Evolutionary conservation across 2,329 filamentous ascomycete species (phyloP).

Genomic region (Seiridium cupressi): DNA sequence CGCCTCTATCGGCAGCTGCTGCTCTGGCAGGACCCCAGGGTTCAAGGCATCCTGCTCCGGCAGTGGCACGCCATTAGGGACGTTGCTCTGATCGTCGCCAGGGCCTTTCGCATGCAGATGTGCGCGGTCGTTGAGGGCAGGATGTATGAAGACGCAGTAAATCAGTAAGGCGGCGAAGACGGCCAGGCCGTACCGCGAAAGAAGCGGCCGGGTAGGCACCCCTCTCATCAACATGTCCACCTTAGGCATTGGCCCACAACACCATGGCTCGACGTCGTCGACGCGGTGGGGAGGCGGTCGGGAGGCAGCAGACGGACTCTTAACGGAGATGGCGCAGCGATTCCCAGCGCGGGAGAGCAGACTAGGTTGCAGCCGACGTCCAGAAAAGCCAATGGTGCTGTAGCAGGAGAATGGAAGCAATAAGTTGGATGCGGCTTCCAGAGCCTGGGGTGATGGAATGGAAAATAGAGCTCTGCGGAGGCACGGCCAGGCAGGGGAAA

Average conservation of each 20-base stretch:
- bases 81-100: background rate
- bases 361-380: background rate
- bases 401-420: background rate
- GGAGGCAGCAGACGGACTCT: too few relatives aligned
- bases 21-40: background rate
- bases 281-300: too few relatives aligned
- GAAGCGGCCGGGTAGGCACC: constrained; percentile 20
- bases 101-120: constrained; percentile 1
- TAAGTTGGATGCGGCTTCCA: background rate
- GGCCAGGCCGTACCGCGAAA: constrained; percentile 26
- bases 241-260: background rate
- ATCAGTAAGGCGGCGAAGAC: constrained; percentile 28
- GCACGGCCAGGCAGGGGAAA: background rate
- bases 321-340: background rate
- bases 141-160: constrained; percentile 22
- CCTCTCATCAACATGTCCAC: constrained; percentile 9
- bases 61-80: background rate
- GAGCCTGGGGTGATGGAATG: background rate
- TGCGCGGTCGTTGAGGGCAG: background rate
- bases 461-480: background rate
- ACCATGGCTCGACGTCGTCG: background rate
- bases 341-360: background rate
- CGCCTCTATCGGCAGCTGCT: background rate
- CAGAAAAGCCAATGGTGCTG: too few relatives aligned
- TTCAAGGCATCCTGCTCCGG: background rate